Evolutionary conservation across 805 yeast genomes (phyloP), one percentile per base, ranked within the genome.

Genomic region (Ascoidea tarda): DNA sequence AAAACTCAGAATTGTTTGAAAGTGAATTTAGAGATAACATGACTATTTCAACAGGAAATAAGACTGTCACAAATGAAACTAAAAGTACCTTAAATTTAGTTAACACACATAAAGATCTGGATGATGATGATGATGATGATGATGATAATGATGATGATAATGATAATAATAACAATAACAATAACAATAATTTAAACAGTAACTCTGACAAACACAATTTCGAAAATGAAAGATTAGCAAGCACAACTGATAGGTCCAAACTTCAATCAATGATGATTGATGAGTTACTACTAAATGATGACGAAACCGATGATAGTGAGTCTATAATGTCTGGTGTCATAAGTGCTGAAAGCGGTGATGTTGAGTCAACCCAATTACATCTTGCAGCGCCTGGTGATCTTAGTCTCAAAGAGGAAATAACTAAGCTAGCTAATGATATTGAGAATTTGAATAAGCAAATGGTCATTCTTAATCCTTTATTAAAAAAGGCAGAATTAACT

Each of bases 401-500:
- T 49, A 76, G 81, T 51, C 66, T 85, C 5, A 74, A 82, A 1
- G 87, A 82, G 53, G 86, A 83, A 52, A 86, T 90, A 48, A 69
- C 69, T 2, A 74, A 70, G n/a, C 63, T 89, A 14, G 69, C 75
- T 1, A 63, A 69, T 1, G 86, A 82, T 12, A 78, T 87, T 5
- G 78, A 73, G 32, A 74, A 73, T 51, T 66, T 86, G 32, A 71
- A 73, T 45, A 76, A 77, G 53, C 96, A 90, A 62, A 68, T 78
- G 46, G 70, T 71, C 5, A 77, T 90, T 31, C 65, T 91, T 46
- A 78, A 75, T 12, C 83, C 91, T 5, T 69, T 91, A 49, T 64
- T 87, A 46, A 70, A 74, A 48, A 91, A 91, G 62, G 96, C 97
- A 0, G 95, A 87, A 59, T 68, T 91, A 38, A 87, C 95, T 0